Conservation (phyloP, 306 rosid genomes). For the Ormosia semicastrata region DNA sequence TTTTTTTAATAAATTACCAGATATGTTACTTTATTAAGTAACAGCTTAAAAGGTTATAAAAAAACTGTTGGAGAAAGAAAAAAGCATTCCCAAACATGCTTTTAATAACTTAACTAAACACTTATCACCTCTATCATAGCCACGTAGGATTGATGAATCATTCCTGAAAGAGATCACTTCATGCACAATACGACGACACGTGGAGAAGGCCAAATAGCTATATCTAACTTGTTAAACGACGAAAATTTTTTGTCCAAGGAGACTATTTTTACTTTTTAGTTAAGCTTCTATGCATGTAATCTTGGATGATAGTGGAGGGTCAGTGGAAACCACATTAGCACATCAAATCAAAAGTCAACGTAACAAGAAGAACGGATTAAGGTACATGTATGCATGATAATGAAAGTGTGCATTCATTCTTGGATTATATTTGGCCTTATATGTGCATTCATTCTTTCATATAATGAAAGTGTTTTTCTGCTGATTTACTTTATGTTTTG, state of each 20-base stretch:
- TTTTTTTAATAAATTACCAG: too few relatives aligned
- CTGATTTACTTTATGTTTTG: background rate
- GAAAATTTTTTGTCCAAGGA: background rate
- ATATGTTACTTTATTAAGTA: too few relatives aligned
- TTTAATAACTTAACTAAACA: background rate
- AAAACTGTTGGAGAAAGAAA: too few relatives aligned
- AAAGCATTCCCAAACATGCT: too few relatives aligned
- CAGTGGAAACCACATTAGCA: conserved; percentile 30
- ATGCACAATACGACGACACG: background rate
- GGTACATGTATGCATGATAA: background rate
- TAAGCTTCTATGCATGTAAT: background rate
- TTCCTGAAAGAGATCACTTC: background rate
- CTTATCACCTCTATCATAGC: background rate
- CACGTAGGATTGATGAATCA: conserved; percentile 12
- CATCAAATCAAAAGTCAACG: conserved; percentile 22
- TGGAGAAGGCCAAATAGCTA: background rate
- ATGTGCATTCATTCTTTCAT: background rate
- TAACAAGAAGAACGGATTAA: background rate
- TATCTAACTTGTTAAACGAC: background rate
- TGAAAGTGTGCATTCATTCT: background rate
- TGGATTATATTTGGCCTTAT: background rate
- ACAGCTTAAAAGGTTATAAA: too few relatives aligned
- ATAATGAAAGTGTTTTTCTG: conserved; percentile 1
- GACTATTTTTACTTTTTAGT: background rate
- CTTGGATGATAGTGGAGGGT: background rate